Conservation (phyloP, 2,329 filamentous ascomycete species). For the Metarhizium robertsii region DNA sequence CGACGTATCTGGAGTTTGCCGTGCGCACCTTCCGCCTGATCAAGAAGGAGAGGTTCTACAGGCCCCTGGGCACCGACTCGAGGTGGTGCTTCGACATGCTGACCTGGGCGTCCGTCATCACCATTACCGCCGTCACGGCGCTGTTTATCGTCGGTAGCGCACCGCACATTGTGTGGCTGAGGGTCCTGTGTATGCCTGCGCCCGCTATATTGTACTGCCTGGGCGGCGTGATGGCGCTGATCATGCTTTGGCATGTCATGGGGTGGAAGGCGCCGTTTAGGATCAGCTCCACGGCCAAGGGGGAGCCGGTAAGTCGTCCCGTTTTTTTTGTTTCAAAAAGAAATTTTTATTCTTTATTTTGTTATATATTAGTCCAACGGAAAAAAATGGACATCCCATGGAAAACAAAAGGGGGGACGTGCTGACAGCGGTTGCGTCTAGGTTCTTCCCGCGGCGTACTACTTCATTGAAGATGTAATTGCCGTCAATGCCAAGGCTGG, state of each 20-base stretch:
- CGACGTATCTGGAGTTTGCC: conserved; percentile 44
- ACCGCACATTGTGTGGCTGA: conserved; percentile 38
- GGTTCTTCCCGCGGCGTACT: conserved; percentile 52
- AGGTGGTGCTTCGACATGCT: conserved; percentile 42
- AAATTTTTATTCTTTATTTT: too few relatives aligned
- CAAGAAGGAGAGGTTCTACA: conserved; percentile 37
- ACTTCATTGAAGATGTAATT: conserved; percentile 58
- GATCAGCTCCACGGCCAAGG: conserved; percentile 54
- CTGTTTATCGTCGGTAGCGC: conserved; percentile 41
- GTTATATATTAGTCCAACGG: too few relatives aligned
- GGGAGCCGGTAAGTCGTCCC: conserved; percentile 24
- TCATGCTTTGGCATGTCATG: conserved; percentile 23
- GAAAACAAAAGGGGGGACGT: too few relatives aligned
- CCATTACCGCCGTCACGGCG: conserved; percentile 39
- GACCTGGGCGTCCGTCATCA: conserved; percentile 35
- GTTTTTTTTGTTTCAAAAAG: too few relatives aligned
- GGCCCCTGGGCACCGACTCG: conserved; percentile 35
- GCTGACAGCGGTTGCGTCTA: conserved; percentile 5
- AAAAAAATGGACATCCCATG: too few relatives aligned
- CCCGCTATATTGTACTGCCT: conserved; percentile 40
- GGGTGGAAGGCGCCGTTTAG: conserved; percentile 46
- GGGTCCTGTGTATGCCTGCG: conserved; percentile 41
- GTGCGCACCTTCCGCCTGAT: conserved; percentile 39
- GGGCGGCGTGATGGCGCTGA: conserved; percentile 30
- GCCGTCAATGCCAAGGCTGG: conserved; percentile 55